Evolutionary conservation across 306 rosid species (phyloP).

Genomic region (Sphenostylis stenocarpa): DNA sequence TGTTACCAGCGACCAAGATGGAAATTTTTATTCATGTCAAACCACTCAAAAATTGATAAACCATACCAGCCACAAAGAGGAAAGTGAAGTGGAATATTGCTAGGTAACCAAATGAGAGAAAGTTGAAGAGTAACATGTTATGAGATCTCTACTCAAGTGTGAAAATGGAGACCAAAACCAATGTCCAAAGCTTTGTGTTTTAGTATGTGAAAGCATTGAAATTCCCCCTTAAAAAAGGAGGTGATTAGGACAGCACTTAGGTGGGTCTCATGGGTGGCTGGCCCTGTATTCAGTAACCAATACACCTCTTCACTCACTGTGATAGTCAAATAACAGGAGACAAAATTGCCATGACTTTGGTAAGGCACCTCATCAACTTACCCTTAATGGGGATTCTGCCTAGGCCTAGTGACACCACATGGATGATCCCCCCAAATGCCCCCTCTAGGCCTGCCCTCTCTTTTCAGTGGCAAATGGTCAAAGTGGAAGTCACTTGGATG

Average conservation of each 20-base stretch:
- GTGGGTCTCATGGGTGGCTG: slow-evolving; percentile 15
- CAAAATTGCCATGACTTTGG: slow-evolving; percentile 33
- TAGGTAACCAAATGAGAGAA: slow-evolving; percentile 5
- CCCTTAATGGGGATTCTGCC: slow-evolving; percentile 32
- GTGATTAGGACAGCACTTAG: slow-evolving; percentile 46
- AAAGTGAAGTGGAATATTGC: slow-evolving; percentile 1
- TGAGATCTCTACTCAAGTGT: not conserved
- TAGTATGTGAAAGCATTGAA: not conserved
- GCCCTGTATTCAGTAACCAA: slow-evolving; percentile 23
- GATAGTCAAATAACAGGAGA: slow-evolving; percentile 32
- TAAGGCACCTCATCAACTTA: slow-evolving; percentile 20
- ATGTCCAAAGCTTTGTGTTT: not conserved
- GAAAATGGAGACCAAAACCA: not conserved
- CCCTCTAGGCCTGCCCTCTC: not conserved
- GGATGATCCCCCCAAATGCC: not conserved
- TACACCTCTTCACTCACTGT: not conserved
- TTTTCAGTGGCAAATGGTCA: slow-evolving; percentile 17
- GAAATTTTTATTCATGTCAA: not conserved
- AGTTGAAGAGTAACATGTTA: slow-evolving; percentile 5
- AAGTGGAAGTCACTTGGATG: slow-evolving; percentile 34
- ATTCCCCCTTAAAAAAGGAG: slow-evolving; percentile 1
- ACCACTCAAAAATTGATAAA: too few relatives aligned
- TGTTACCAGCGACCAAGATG: not conserved
- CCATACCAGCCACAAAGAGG: not conserved
- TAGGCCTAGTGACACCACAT: slow-evolving; percentile 30